These are phyloP conservation scores for Microdochium trichocladiopsis DNA, from an alignment of 2,329 filamentous ascomycete genomes.

Conservation along the genomic window DNA sequence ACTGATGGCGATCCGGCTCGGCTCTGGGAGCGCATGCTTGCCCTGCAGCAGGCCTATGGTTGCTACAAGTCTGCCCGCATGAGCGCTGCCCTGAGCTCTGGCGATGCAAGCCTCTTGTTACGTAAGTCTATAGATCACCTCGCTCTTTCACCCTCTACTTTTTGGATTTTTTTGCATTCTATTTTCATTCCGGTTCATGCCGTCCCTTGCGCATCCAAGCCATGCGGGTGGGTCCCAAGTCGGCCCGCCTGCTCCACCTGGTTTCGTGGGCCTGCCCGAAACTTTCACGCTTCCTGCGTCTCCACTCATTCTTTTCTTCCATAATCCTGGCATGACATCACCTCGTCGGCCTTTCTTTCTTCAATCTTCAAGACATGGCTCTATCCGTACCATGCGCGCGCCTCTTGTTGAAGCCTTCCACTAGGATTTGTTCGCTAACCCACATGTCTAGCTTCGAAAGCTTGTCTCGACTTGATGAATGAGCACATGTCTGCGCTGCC, in stretches of 20 bases:
- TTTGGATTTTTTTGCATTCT: neutral
- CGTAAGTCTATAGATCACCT: slow-evolving; percentile 26
- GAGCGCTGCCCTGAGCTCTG: slow-evolving; percentile 35
- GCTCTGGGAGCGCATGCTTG: slow-evolving; percentile 41
- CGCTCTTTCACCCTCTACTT: slow-evolving; percentile 1
- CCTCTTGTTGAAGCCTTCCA: no score
- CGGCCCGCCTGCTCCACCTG: neutral
- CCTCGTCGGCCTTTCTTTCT: neutral
- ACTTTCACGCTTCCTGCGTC: neutral
- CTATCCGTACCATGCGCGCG: neutral
- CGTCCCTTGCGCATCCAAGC: neutral
- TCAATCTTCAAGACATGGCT: slow-evolving; percentile 2
- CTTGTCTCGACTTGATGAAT: slow-evolving; percentile 21
- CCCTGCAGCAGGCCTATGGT: slow-evolving; percentile 36
- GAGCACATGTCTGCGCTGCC: slow-evolving; percentile 21
- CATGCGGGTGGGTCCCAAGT: neutral
- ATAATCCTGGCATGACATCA: neutral
- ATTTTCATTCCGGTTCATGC: neutral
- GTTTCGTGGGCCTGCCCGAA: neutral
- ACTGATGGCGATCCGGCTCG: slow-evolving; percentile 30
- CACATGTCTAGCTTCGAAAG: slow-evolving; percentile 18
- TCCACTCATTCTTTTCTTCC: neutral
- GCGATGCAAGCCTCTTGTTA: slow-evolving; percentile 32
- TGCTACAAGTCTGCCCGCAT: slow-evolving; percentile 44
- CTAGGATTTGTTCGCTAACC: slow-evolving; percentile 1